phyloP scores from a whole-genome alignment of 345 rosid species.

The Draba incana region DNA sequence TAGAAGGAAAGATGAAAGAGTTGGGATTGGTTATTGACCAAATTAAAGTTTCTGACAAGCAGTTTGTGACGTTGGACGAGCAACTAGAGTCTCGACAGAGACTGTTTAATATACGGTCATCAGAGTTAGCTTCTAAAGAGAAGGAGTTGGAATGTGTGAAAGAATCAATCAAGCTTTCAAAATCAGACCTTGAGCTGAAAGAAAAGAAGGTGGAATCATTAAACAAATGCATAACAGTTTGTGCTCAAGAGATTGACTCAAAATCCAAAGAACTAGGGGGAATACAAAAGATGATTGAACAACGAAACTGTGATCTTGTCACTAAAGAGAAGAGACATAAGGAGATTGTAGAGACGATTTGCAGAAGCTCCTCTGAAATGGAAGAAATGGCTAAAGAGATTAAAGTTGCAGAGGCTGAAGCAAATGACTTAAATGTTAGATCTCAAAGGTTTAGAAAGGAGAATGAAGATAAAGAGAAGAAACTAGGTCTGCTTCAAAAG shows the following conservation, averaged over 20 bases:
- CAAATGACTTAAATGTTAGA: neutral
- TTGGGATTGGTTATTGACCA: no score
- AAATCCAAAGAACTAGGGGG: constrained; percentile 19
- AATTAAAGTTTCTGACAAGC: no score
- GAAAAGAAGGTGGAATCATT: neutral
- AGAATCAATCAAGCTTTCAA: constrained; percentile 1
- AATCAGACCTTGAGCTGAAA: constrained; percentile 21
- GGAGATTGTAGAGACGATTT: constrained; percentile 23
- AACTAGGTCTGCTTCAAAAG: constrained; percentile 11
- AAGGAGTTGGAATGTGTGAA: neutral
- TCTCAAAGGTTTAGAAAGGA: constrained; percentile 22
- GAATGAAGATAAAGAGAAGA: constrained; percentile 18
- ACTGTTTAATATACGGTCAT: neutral
- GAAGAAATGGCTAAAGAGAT: constrained; percentile 14
- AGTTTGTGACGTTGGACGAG: no score
- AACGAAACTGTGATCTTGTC: neutral
- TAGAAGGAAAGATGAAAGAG: no score
- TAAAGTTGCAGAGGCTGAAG: constrained; percentile 14
- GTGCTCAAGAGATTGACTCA: constrained; percentile 1
- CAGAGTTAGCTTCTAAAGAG: constrained; percentile 11
- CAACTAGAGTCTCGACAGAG: neutral
- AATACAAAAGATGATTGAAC: constrained; percentile 21
- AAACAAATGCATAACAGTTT: neutral
- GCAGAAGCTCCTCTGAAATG: constrained; percentile 28
- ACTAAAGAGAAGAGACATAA: constrained; percentile 14